Conservation (phyloP, 2,329 filamentous ascomycete genomes). For the Orbilia oligospora region DNA sequence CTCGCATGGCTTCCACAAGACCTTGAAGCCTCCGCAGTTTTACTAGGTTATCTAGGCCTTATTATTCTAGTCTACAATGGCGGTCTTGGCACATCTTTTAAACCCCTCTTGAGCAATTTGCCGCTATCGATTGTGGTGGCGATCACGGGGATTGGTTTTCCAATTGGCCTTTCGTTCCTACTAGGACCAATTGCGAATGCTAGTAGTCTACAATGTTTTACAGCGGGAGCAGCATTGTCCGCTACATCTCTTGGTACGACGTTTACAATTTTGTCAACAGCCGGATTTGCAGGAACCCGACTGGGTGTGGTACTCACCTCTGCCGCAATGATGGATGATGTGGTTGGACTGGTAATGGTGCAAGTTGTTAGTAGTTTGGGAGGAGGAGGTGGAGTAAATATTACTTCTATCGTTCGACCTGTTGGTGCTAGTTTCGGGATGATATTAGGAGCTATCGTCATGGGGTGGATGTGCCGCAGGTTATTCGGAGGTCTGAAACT, state of each 20-base stretch:
- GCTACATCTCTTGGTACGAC: conserved; percentile 82
- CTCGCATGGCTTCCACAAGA: conserved; percentile 73
- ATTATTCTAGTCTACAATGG: conserved; percentile 81
- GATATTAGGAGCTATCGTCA: conserved; percentile 44
- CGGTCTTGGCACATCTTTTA: conserved; percentile 73
- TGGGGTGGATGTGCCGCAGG: conserved; percentile 23
- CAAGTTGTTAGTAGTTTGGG: conserved; percentile 78
- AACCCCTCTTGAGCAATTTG: conserved; percentile 74
- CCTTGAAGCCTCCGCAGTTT: conserved; percentile 73
- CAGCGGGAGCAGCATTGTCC: conserved; percentile 80
- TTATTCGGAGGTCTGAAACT: conserved; percentile 58
- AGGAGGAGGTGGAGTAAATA: conserved; percentile 60
- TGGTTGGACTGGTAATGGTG: conserved; percentile 82
- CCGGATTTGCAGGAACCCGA: conserved; percentile 71
- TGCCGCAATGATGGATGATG: conserved; percentile 86
- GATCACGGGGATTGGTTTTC: conserved; percentile 75
- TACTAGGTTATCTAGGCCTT: conserved; percentile 81
- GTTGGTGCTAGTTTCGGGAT: conserved; percentile 67
- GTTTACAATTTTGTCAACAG: conserved; percentile 76
- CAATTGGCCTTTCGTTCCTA: conserved; percentile 77
- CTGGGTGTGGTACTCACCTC: conserved; percentile 77
- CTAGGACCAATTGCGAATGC: conserved; percentile 70
- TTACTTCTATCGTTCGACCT: conserved; percentile 67
- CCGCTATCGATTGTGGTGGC: conserved; percentile 75
- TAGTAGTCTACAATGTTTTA: conserved; percentile 76